Base-by-base conservation (phyloP, 1,139 yeast genomes). In the Suhomyces taliae region DNA sequence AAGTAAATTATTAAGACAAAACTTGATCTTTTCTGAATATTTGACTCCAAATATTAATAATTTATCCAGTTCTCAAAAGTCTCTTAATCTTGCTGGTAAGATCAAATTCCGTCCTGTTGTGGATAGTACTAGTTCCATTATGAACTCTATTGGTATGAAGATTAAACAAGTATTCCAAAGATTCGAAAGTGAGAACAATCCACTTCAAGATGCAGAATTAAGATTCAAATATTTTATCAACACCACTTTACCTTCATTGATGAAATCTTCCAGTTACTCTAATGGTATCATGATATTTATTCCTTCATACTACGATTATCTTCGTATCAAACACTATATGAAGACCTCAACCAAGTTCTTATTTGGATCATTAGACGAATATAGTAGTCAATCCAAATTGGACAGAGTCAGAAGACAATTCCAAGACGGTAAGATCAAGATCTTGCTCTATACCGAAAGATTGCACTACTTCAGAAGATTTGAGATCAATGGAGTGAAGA, bases 391-490 rank as follows among this genome's bases (percentile, higher is more conserved):
- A 54, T 76, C 87, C 11, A 86, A 87, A 49, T 65, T 90, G 36
- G 81, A 91, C 1, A 76, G 89, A 46, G 81, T 85, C 14, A 78
- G 99, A 57, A 79, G 89, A 7, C 70, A 76, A 36, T 93, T 93
- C 61, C 72, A 72, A 8, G 69, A 71, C 40, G 90, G 93, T 1
- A 78, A 83, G 47, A 76, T 80, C 37, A 87, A 89, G 58, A 78
- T 91, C 33, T 64, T 95, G 68, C 66, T 93, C 15, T 90, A 90
- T 66, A 89, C 97, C 0, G 98, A 93, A 59, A 86, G 99, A 75
- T 73, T 91, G 64, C 99, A 93, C 63, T 95, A 89, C 62, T 93
- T 85, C 71, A 79, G 97, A 55, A 76, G 98, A 47, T 90, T 81
- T 62, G 93, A 88, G 48, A 74, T 95, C 46, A 80, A 77, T 51